Evolutionary conservation across 192 early-diverging fungal genomes (phyloP), one percentile per base, ranked within the genome.

Genomic region (Rhizophagus prolifer): DNA sequence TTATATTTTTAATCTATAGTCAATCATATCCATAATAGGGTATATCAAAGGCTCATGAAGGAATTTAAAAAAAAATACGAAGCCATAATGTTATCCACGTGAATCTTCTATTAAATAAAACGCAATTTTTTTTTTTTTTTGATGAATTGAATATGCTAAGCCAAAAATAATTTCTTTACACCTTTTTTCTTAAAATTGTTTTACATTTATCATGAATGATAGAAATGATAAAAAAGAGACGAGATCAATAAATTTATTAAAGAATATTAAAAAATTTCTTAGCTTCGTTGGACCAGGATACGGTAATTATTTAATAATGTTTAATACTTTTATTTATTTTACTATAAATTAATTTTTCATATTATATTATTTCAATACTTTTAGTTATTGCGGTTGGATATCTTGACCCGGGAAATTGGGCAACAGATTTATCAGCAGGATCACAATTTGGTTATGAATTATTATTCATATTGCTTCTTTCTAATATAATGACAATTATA

Each of bases 401-500:
- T 83, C 79, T 91, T 77, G 94, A 95, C 85, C 94, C 94, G 34
- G 94, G 94, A 44, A 95, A 95, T 84, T 95, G 93, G 93, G 93
- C 93, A 4, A 93, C 92, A 9, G 92, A 94, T 83, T 84, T 93
- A 25, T 85, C 88, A 83, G 94, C 90, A 65, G 94, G 94, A n/a
- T 91, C 91, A 41, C 81, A 87, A 60, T 95, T 88, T 80, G 90
- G 90, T 14, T 95, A 95, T 78, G 80, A 83, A 47, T 81, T 94
- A 0, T 82, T 95, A 8, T 94, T 90, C 66, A 83, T 95, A 38
- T 86, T 95, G 71, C 70, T 95, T 25, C 34, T 90, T 21, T 91
- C 94, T 4, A 95, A 93, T 79, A 13, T 92, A 21, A 89, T 95
- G 82, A 92, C 93, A 28, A 85, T 94, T 13, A 81, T 92, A 30